A percentile compares a stretch with the other conserved stretches of the same genome.
Conservation (phyloP, 2,329 filamentous ascomycete genomes). For the Elsinoe perseae region DNA sequence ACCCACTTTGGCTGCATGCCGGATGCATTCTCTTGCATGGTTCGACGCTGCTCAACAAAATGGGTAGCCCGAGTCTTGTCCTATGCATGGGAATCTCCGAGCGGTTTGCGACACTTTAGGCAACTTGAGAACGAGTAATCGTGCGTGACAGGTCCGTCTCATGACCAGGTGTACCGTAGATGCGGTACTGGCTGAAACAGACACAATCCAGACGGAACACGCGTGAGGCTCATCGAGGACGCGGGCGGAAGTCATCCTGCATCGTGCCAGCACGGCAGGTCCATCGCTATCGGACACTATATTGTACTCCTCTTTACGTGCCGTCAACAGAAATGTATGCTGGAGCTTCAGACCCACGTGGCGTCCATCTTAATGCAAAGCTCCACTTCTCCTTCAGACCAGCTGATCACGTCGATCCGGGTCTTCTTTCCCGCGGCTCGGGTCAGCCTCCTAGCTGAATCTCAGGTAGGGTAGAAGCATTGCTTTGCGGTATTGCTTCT, state of each 20-base stretch:
- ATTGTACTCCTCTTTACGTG: background rate
- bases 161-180: slow-evolving; percentile 5
- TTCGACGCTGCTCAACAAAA: background rate
- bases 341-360: slow-evolving; percentile 9
- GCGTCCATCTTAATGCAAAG: background rate
- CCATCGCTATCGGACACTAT: background rate
- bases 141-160: background rate
- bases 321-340: background rate
- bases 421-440: background rate
- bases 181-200: slow-evolving; percentile 8
- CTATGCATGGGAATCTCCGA: background rate
- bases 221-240: background rate
- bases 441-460: background rate
- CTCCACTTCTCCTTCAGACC: background rate
- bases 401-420: slow-evolving; percentile 11
- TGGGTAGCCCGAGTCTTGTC: background rate
- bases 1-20: background rate
- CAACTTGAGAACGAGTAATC: slow-evolving; percentile 2
- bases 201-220: background rate
- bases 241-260: background rate
- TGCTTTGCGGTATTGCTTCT: background rate
- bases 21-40: background rate
- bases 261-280: background rate
- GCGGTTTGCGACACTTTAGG: background rate
- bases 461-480: background rate